Base-by-base conservation (phyloP, 2,329 filamentous ascomycete genomes). In the Coniochaeta prunicola region DNA sequence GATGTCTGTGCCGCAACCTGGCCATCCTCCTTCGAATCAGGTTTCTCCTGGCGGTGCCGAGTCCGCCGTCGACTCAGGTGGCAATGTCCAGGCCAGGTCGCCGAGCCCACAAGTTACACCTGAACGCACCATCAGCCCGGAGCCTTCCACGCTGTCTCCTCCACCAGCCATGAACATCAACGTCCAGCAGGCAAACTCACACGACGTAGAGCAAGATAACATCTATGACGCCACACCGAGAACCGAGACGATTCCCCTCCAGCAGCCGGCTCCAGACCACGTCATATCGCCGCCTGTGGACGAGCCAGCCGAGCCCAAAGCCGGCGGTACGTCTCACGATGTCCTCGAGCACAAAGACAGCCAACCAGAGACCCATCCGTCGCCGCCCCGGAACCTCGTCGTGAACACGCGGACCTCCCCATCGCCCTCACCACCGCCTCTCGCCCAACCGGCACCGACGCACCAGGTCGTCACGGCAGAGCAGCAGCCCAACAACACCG, bases 151-250 rank as follows among this genome's bases (percentile, higher is more conserved):
- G 36, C 26, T 56, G 26, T 28, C 54, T 1, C 54, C 33, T 7
- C 54, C 54, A 7, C 54, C 4, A 33, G 13, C 12, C 17, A 40
- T 40, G 33, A 48, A 19, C 38, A 54, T 59, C 33, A 30, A 56
- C 28, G 60, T 62, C 3, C 60, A 59, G 4, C 58, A 63, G 42
- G 57, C 56, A 17, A 65, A 68, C 30, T 59, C 61, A 9, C 21
- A 50, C n/a, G 45, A 3, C 13, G 54, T 57, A 9, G 63, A 62
- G 24, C 65, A 67, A 21, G 69, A 73, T 8, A 68, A 74, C 58
- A 63, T 76, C 7, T 74, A 76, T 62, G 65, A 69, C 34, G 70
- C 71, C 17, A 70, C 67, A 26, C 72, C 73, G 2, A 61, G 64
- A 4, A 26, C 45, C 21, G 45, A 50, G 13, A 50, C 28, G 7